phyloP scores from a whole-genome alignment of 306 rosid genomes.

The Gynostemma pentaphyllum region DNA sequence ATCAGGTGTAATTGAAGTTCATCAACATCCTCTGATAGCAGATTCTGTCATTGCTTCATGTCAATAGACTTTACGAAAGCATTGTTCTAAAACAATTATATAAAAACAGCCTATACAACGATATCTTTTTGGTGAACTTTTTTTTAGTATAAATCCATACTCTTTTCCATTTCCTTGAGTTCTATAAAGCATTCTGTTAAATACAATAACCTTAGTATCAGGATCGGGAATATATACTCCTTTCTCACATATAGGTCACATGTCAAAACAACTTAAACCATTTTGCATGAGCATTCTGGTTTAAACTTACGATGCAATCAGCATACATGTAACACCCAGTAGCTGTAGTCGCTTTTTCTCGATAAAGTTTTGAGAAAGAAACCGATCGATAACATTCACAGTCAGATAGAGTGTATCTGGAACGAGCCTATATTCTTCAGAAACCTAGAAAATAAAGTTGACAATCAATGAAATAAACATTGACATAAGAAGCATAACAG shows the following conservation, averaged over 20 bases:
- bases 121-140: too few species aligned
- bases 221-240: too few species aligned
- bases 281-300: neutral
- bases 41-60: too few species aligned
- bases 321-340: conserved; percentile 80
- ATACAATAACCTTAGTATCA: too few species aligned
- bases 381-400: conserved; percentile 75
- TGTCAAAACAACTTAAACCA: neutral
- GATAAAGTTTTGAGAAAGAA: conserved; percentile 47
- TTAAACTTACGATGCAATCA: conserved; percentile 80
- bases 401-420: conserved; percentile 93
- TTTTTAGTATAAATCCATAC: too few species aligned
- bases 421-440: conserved; percentile 76
- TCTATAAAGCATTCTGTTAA: too few species aligned
- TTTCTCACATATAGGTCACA: neutral
- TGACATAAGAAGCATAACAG: conserved; percentile 4
- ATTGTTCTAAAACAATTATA: too few species aligned
- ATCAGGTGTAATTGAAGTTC: too few species aligned
- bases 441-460: conserved; percentile 48
- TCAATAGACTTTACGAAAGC: too few species aligned
- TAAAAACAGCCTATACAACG: too few species aligned
- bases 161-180: too few species aligned
- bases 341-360: conserved; percentile 72
- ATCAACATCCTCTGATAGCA: too few species aligned
- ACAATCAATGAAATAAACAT: conserved; percentile 9